Base-by-base conservation (phyloP, 78 protist genomes). In the Dictyostelium citrinum region DNA sequence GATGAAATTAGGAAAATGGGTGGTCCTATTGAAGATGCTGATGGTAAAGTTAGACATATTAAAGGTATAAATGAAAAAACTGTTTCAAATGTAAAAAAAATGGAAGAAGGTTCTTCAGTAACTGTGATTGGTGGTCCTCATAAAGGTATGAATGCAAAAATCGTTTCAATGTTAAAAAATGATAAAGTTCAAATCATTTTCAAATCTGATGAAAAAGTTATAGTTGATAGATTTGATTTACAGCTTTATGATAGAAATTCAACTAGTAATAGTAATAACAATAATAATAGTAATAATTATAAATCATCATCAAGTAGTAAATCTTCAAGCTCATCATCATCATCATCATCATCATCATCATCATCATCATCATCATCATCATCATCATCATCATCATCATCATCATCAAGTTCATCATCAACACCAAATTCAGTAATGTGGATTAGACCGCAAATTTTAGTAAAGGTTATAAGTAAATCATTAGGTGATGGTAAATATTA, bases 401-500 rank as follows among this genome's bases (percentile, higher is more conserved):
- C 67, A 22, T 14, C 67, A 3, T 14, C 29, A 22, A 37, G 5
- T 70, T 39, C 41, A 3, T 55, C 64, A 55, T 24, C 29, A 24
- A 3, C 11, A 27, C 3, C 35, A 0, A n/a, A 7, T 39, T 22
- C 58, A 33, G 75, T 22, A 46, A 84, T 45, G 43, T 95, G 97
- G 97, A 37, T 95, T 39, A 43, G 71, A 37, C 67, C 70, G 8
- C 60, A 77, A 41, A 39, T 95, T 12, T 61, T 91, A 14, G 97
- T 95, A 37, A 91, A 91, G 41, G 70, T 95, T 14, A 83, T 95
- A 14, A 88, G 95, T 64, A 82, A 90, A 60, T 39, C 64, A 16
- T 82, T 76, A 8, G 61, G 45, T n/a, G 77, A 82, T 67, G 97
- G 97, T 9, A 70, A 51, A 43, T 88, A 76, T 45, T 86, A 95